phyloP scores from a whole-genome alignment of 1,284 basidiomycete species.

The Microbotryum scabiosae region DNA sequence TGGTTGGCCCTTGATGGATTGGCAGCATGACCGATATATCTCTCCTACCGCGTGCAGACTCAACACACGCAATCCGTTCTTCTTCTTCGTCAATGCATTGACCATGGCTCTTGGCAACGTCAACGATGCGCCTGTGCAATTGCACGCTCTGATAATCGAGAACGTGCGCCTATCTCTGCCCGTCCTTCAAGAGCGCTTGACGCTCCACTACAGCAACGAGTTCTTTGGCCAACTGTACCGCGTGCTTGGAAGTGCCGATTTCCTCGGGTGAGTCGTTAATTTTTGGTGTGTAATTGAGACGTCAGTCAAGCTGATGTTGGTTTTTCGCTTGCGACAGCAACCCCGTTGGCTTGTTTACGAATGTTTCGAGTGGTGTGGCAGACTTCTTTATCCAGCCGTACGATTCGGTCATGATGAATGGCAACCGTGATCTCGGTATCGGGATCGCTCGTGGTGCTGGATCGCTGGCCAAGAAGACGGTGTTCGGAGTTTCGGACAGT shows the following conservation, averaged over 20 bases:
- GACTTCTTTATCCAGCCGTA: conserved; percentile 99
- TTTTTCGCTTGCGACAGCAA: conserved; percentile 32
- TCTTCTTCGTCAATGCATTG: conserved; percentile 86
- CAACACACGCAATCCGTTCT: conserved; percentile 81
- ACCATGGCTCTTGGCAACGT: conserved; percentile 97
- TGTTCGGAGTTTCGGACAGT: conserved; percentile 92
- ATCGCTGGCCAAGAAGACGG: conserved; percentile 97
- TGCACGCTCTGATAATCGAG: conserved; percentile 91
- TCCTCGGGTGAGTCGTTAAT: conserved; percentile 46
- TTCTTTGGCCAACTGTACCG: conserved; percentile 90
- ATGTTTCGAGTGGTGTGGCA: conserved; percentile 95
- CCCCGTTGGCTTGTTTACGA: conserved; percentile 96
- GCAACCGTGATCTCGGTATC: conserved; percentile 87
- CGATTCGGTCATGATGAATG: conserved; percentile 94
- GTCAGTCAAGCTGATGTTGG: not conserved
- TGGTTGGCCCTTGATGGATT: not conserved
- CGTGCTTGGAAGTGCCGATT: conserved; percentile 92
- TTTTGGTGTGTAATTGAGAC: not conserved
- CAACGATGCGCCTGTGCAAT: conserved; percentile 89
- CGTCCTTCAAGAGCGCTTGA: conserved; percentile 74
- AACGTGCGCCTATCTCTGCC: conserved; percentile 83
- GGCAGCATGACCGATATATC: conserved; percentile 14
- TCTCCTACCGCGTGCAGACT: conserved; percentile 45
- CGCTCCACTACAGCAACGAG: conserved; percentile 91
- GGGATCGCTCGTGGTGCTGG: conserved; percentile 97